phyloP scores from a whole-genome alignment of 2,329 filamentous ascomycete species.

The Colletotrichum cuscutae region DNA sequence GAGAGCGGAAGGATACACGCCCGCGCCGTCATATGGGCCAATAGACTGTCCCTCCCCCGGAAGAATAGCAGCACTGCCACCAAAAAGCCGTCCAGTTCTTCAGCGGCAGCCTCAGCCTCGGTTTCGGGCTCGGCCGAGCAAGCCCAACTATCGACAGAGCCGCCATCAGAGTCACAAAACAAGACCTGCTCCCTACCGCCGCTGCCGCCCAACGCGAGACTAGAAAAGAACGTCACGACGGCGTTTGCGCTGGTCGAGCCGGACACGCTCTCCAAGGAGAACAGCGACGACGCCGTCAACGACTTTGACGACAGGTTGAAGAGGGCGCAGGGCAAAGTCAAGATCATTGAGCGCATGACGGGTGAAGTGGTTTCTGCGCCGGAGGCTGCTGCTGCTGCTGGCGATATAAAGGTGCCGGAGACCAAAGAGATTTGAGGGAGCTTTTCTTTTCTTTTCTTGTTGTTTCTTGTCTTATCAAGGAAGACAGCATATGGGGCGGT shows the following conservation, averaged over 20 bases:
- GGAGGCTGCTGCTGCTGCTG: neutral
- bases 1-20: conserved; percentile 84
- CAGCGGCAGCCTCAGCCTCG: too few relatives aligned
- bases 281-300: conserved; percentile 88
- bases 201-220: conserved; percentile 67
- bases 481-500: neutral
- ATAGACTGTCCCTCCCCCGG: conserved; percentile 61
- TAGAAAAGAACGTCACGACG: conserved; percentile 80
- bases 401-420: neutral
- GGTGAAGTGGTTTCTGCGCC: conserved; percentile 46
- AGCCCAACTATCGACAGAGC: neutral
- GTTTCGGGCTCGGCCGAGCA: neutral
- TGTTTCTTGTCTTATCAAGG: neutral
- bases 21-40: conserved; percentile 84
- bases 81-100: too few relatives aligned
- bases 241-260: conserved; percentile 84
- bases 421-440: neutral
- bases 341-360: conserved; percentile 81
- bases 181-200: conserved; percentile 45
- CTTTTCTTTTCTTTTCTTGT: neutral
- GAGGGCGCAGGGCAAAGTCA: conserved; percentile 83
- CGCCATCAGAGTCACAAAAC: neutral
- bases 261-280: conserved; percentile 79
- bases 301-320: conserved; percentile 93
- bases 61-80: neutral